Conservation (phyloP, 2,329 filamentous ascomycete species). For the Fusarium sp. region DNA sequence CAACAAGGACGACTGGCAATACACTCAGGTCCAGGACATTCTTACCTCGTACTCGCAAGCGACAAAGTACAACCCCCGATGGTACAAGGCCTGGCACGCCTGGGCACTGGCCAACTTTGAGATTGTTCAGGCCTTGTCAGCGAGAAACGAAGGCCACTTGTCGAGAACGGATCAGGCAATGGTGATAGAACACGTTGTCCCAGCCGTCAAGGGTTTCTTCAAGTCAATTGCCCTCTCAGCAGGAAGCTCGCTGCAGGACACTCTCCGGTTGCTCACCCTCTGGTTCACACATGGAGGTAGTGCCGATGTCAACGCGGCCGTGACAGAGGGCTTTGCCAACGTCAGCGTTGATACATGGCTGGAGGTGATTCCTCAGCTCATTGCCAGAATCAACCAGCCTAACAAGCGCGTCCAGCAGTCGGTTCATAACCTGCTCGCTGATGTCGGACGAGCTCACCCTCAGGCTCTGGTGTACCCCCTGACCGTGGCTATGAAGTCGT, state of each 20-base stretch:
- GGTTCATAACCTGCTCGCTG: slow-evolving; percentile 90
- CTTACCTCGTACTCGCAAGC: slow-evolving; percentile 91
- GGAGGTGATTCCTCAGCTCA: slow-evolving; percentile 96
- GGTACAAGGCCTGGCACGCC: slow-evolving; percentile 99
- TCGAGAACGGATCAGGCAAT: slow-evolving; percentile 67
- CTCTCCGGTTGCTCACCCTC: slow-evolving; percentile 87
- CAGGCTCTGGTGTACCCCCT: slow-evolving; percentile 97
- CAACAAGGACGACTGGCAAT: slow-evolving; percentile 89
- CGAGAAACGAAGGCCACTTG: slow-evolving; percentile 68
- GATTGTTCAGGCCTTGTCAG: slow-evolving; percentile 85
- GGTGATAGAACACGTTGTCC: slow-evolving; percentile 89
- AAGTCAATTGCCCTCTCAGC: slow-evolving; percentile 93
- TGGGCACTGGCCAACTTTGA: slow-evolving; percentile 99
- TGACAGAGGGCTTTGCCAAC: slow-evolving; percentile 89
- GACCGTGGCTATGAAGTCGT: slow-evolving; percentile 97
- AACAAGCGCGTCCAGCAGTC: slow-evolving; percentile 88
- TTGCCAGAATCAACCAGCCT: slow-evolving; percentile 96
- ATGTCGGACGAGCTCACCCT: slow-evolving; percentile 93
- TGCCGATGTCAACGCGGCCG: slow-evolving; percentile 85
- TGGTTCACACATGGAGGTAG: slow-evolving; percentile 97
- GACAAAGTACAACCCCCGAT: slow-evolving; percentile 91
- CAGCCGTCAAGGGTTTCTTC: slow-evolving; percentile 96
- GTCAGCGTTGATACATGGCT: slow-evolving; percentile 99
- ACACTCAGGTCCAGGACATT: slow-evolving; percentile 87
- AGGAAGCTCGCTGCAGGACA: slow-evolving; percentile 95